These are phyloP conservation scores for Rhododendron kiyosumense DNA, from an alignment of 148 eudicot species.

Conservation along the genomic window DNA sequence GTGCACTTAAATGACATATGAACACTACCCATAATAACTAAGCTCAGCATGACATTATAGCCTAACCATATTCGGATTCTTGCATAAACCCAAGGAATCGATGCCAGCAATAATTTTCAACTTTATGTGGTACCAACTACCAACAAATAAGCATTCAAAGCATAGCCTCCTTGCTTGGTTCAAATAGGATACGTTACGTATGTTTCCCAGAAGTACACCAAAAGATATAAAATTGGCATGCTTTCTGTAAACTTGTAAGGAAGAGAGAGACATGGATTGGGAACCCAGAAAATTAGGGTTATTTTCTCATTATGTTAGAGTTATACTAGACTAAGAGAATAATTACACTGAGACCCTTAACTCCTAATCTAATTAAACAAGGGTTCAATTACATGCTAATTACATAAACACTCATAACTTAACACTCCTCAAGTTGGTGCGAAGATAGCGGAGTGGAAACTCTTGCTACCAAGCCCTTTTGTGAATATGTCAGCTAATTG, in stretches of 20 bases:
- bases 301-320: too few species aligned
- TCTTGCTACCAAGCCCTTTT: too few species aligned
- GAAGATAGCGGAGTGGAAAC: too few species aligned
- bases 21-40: neutral
- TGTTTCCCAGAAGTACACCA: neutral
- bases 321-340: too few species aligned
- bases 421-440: too few species aligned
- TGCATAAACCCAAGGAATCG: neutral
- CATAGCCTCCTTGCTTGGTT: neutral
- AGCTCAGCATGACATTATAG: neutral
- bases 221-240: neutral
- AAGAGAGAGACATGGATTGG: too few species aligned
- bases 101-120: neutral
- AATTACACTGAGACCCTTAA: too few species aligned
- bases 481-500: too few species aligned
- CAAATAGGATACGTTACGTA: neutral
- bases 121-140: neutral
- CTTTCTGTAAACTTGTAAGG: neutral
- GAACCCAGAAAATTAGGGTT: too few species aligned
- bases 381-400: too few species aligned
- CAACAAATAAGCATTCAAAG: neutral
- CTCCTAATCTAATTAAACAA: too few species aligned
- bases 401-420: too few species aligned
- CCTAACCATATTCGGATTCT: neutral
- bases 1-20: neutral